Conservation (phyloP, 2,329 filamentous ascomycete species). For the Westerdykella sp. region DNA sequence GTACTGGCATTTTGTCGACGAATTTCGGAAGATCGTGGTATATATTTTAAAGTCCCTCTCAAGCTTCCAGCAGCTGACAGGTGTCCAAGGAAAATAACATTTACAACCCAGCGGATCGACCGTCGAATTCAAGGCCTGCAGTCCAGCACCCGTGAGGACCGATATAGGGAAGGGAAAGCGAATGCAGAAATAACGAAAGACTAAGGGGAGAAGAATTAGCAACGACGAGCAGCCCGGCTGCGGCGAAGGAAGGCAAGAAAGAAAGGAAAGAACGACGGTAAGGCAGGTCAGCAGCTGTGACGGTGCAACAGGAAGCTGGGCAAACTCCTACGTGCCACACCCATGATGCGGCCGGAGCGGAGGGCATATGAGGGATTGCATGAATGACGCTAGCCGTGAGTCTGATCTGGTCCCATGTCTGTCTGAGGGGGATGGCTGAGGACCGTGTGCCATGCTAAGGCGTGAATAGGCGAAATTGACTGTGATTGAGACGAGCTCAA, state of each 20-base stretch:
- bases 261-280: background rate
- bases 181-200: slow-evolving; percentile 24
- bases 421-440: slow-evolving; percentile 29
- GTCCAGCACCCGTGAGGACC: slow-evolving; percentile 34
- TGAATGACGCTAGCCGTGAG: slow-evolving; percentile 33
- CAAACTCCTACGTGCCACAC: slow-evolving; percentile 29
- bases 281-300: slow-evolving; percentile 25
- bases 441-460: slow-evolving; percentile 13
- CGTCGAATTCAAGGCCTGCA: slow-evolving; percentile 14
- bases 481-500: slow-evolving; percentile 4
- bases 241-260: slow-evolving; percentile 31
- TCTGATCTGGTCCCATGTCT: slow-evolving; percentile 30
- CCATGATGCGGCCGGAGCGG: slow-evolving; percentile 21
- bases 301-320: slow-evolving; percentile 29
- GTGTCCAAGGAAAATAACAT: slow-evolving; percentile 28
- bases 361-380: slow-evolving; percentile 34
- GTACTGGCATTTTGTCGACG: slow-evolving; percentile 25
- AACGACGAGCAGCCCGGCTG: slow-evolving; percentile 31
- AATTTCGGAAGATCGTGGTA: slow-evolving; percentile 6
- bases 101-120: slow-evolving; percentile 22
- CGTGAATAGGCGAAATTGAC: slow-evolving; percentile 24
- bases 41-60: slow-evolving; percentile 24
- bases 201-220: slow-evolving; percentile 23
- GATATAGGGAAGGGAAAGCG: slow-evolving; percentile 19
- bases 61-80: slow-evolving; percentile 30